Evolutionary conservation across 2,329 filamentous ascomycete genomes (phyloP).

Genomic region (Phaeosphaeria sp.): DNA sequence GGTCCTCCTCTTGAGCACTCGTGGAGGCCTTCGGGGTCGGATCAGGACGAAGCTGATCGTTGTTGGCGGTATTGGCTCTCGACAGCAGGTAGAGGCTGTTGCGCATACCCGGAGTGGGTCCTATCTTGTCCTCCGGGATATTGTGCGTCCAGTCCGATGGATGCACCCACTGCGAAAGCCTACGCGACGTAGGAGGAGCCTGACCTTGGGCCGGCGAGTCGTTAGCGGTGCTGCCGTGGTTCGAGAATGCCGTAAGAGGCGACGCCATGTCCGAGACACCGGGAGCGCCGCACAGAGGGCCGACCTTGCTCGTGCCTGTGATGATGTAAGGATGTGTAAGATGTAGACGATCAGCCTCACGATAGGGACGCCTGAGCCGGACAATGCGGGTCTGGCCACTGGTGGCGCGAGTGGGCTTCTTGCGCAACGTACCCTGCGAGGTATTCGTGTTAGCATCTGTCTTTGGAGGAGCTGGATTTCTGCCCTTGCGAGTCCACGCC

Average conservation of each 20-base stretch:
- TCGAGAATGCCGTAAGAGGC: too few species aligned
- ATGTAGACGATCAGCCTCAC: slow-evolving; percentile 4
- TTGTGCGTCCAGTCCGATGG: too few species aligned
- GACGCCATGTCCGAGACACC: not conserved
- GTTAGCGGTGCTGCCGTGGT: too few species aligned
- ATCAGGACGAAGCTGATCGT: not conserved
- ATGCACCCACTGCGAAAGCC: too few species aligned
- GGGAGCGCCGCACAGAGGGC: not conserved
- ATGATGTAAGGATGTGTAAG: not conserved
- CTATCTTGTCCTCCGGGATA: too few species aligned
- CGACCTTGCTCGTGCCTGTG: not conserved
- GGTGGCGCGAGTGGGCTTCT: slow-evolving; percentile 11
- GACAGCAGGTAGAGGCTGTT: too few species aligned
- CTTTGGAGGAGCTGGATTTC: slow-evolving; percentile 1
- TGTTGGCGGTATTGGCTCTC: not conserved
- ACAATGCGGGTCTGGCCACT: slow-evolving; percentile 1
- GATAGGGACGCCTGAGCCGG: slow-evolving; percentile 12
- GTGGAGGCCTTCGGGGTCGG: not conserved
- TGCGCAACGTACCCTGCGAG: slow-evolving; percentile 8
- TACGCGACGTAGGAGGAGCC: too few species aligned
- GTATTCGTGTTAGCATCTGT: slow-evolving; percentile 12
- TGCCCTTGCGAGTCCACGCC: slow-evolving; percentile 31
- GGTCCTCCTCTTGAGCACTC: too few species aligned
- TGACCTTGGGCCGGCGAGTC: too few species aligned
- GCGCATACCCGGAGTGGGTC: too few species aligned